Base-by-base conservation (phyloP, 164 flowering plant genomes). In the Tinospora cordifolia region DNA sequence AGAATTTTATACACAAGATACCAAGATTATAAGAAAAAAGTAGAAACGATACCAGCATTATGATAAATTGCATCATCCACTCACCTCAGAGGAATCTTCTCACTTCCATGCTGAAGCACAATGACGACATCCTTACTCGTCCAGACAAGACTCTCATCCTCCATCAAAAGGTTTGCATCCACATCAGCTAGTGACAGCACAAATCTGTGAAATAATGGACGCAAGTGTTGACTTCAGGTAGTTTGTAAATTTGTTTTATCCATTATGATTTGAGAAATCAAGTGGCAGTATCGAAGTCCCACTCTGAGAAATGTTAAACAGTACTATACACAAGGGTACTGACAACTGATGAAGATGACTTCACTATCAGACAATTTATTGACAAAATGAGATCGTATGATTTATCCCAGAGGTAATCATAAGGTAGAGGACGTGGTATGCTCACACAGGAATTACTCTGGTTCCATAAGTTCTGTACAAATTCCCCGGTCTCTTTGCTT, bases 401-500 rank as follows among this genome's bases (percentile, higher is more conserved):
- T 41, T 66, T 66, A 66, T 17, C 40, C 2, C 22, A 17, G 59
- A 6, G 59, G 40, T 25, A 51, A 68, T 11, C 19, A 19, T 57
- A 9, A 47, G 8, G 25, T 19, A 67, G 21, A 39, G 73, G 62
- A 62, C 19, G 57, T 26, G 71, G 65, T 72, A 24, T 77, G 62
- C 97, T 90, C 76, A 95, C 99, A 95, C 94, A 68, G 99, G 99
- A 82, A 95, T 82, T 59, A 95, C 99, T 82, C 99, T 89, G 59
- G 99, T 95, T 71, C 99, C 98, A 77, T 87, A 95, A 54, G 98
- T 92, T 68, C 90, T 83, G 74, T 84, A 79, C 58, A 90, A 77
- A 81, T 87, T 83, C 24, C 97, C 97, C 58, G 78, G 81, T 76
- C 88, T 87, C 84, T 76, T 81, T 77, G 69, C 76, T 63, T 36